phyloP scores from a whole-genome alignment of 306 rosid species.

The Quercus mongolica region DNA sequence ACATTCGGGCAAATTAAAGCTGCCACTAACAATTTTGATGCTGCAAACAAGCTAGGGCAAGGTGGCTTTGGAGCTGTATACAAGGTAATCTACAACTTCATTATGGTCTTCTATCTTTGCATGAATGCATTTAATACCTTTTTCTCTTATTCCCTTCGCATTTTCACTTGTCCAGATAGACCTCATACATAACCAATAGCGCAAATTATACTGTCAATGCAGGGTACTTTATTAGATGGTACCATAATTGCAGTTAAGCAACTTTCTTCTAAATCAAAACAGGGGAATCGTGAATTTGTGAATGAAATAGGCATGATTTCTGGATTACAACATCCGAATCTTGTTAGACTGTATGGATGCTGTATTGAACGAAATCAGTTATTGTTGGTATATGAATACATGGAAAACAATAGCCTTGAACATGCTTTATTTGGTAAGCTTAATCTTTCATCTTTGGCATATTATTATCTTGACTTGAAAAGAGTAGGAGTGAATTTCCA shows the following conservation, averaged over 20 bases:
- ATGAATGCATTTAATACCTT: neutral
- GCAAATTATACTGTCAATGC: neutral
- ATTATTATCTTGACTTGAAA: neutral
- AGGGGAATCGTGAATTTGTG: constrained; percentile 26
- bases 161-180: neutral
- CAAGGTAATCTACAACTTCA: constrained; percentile 40
- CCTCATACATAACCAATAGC: neutral
- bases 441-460: neutral
- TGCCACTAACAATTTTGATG: constrained; percentile 58
- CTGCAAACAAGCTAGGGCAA: constrained; percentile 60
- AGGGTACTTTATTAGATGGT: constrained; percentile 21
- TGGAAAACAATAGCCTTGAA: constrained; percentile 22
- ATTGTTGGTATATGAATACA: constrained; percentile 13
- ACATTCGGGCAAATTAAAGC: constrained; percentile 21
- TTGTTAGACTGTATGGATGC: constrained; percentile 18
- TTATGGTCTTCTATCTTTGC: neutral
- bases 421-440: constrained; percentile 26
- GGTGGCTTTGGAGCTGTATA: constrained; percentile 81
- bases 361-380: constrained; percentile 25
- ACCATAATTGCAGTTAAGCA: constrained; percentile 25
- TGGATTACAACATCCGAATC: constrained; percentile 24
- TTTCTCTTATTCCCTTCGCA: neutral
- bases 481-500: neutral
- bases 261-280: constrained; percentile 27
- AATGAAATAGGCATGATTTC: constrained; percentile 29